Conservation (phyloP, 176 grass and related monocot genomes). For the bread wheat (Triticum aestivum) region DNA sequence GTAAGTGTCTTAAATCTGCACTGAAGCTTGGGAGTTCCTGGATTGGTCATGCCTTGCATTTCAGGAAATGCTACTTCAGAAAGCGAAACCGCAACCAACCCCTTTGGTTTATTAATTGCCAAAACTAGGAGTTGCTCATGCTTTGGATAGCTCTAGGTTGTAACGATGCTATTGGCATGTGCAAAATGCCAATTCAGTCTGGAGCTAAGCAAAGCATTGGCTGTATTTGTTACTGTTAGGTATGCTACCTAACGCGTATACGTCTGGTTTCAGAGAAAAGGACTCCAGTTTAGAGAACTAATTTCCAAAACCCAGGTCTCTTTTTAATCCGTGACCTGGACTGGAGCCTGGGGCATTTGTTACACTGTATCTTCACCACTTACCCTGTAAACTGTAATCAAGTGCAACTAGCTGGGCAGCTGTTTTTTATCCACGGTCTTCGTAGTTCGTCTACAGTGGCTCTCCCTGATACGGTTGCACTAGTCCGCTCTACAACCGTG, state of each 20-base stretch:
- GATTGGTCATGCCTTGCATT: slow-evolving; percentile 4
- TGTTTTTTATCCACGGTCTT: not conserved
- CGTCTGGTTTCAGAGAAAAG: slow-evolving; percentile 13
- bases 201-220: not conserved
- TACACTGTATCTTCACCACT: not conserved
- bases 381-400: not conserved
- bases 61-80: not conserved
- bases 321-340: not conserved
- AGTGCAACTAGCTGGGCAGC: not conserved
- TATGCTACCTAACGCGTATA: slow-evolving; percentile 37
- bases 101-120: slow-evolving; percentile 8
- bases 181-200: slow-evolving; percentile 32
- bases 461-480: not conserved
- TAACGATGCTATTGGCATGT: slow-evolving; percentile 18
- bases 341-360: not conserved
- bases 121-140: slow-evolving; percentile 7
- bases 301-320: not conserved
- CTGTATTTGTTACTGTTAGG: slow-evolving; percentile 32
- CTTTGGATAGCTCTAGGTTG: not conserved
- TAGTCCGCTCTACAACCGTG: not conserved
- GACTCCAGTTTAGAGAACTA: slow-evolving; percentile 10
- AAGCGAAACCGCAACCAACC: slow-evolving; percentile 12
- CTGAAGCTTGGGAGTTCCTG: not conserved
- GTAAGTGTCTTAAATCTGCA: not conserved
- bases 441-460: not conserved